A percentile compares a stretch with the other conserved stretches of the same genome.
These are phyloP conservation scores for Auxenochlorella pyrenoidosa DNA, from an alignment of 139 green algal species.

Conservation along the genomic window DNA sequence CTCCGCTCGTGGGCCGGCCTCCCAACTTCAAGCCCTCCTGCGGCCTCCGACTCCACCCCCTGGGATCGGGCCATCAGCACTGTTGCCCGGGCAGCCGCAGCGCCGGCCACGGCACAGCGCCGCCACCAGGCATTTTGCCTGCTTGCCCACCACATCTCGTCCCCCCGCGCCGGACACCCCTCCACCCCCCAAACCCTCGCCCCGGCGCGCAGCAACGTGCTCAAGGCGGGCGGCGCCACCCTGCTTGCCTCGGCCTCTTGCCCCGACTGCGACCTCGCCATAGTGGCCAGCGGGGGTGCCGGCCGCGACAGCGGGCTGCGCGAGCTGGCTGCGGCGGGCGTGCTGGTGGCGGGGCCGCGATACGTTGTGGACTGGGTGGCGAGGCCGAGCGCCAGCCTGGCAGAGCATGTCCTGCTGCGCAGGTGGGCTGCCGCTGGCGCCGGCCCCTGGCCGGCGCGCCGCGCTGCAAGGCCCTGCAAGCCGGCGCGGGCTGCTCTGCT, in stretches of 20 bases:
- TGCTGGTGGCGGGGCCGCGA: not conserved
- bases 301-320: not conserved
- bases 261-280: not conserved
- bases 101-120: too few species aligned
- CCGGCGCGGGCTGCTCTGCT: too few species aligned
- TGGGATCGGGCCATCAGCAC: too few species aligned
- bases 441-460: not conserved
- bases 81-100: too few species aligned
- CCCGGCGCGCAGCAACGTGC: conserved; percentile 5
- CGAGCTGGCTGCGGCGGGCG: not conserved
- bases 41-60: too few species aligned
- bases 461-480: too few species aligned
- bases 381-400: not conserved
- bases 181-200: not conserved
- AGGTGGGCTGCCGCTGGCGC: conserved; percentile 1
- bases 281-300: not conserved
- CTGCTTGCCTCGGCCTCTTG: not conserved
- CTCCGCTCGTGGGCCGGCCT: too few species aligned
- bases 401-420: conserved; percentile 1
- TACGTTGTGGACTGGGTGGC: conserved; percentile 30
- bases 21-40: too few species aligned
- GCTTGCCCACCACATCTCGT: too few species aligned
- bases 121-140: too few species aligned
- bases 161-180: too few species aligned
- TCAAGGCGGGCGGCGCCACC: conserved; percentile 17